Conservation (phyloP, 2,329 filamentous ascomycete genomes). For the Pestalotiopsis fici region DNA sequence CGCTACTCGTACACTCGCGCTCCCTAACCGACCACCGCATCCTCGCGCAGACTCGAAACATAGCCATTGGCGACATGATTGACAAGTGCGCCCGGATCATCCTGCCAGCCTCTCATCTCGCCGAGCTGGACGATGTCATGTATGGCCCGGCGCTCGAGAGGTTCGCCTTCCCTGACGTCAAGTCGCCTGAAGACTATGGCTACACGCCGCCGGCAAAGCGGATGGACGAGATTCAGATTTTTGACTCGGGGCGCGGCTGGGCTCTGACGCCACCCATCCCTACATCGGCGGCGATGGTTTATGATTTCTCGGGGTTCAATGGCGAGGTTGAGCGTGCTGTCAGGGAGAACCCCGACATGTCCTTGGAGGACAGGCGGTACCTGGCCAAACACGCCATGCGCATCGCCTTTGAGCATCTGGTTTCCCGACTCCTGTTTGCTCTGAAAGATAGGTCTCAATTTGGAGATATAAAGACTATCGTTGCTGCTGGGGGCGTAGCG, state of each 20-base stretch:
- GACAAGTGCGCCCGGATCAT: conserved; percentile 84
- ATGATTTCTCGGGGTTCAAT: conserved; percentile 74
- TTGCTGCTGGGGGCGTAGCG: conserved; percentile 89
- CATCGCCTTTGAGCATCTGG: conserved; percentile 84
- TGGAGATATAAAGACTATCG: conserved; percentile 52
- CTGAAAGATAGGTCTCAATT: conserved; percentile 42
- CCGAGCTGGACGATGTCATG: conserved; percentile 63
- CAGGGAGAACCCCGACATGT: conserved; percentile 42
- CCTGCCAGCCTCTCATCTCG: conserved; percentile 62
- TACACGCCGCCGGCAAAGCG: conserved; percentile 63
- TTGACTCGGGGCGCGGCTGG: conserved; percentile 55
- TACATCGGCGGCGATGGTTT: conserved; percentile 58
- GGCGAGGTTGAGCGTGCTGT: conserved; percentile 63
- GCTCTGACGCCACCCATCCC: conserved; percentile 67
- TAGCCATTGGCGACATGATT: conserved; percentile 86
- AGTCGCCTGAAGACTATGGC: conserved; percentile 36
- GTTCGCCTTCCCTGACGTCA: conserved; percentile 68
- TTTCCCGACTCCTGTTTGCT: conserved; percentile 70
- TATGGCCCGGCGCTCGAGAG: conserved; percentile 79
- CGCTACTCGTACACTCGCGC: conserved; percentile 76
- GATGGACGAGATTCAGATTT: conserved; percentile 55
- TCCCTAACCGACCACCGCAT: conserved; percentile 70
- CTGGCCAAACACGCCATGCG: conserved; percentile 77
- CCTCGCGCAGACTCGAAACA: conserved; percentile 72
- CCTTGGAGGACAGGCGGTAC: conserved; percentile 60